A percentile compares a stretch with the other conserved stretches of the same genome.
Evolutionary conservation across 768 basidiomycete species (phyloP).

Genomic region (Dendrothele bispora): DNA sequence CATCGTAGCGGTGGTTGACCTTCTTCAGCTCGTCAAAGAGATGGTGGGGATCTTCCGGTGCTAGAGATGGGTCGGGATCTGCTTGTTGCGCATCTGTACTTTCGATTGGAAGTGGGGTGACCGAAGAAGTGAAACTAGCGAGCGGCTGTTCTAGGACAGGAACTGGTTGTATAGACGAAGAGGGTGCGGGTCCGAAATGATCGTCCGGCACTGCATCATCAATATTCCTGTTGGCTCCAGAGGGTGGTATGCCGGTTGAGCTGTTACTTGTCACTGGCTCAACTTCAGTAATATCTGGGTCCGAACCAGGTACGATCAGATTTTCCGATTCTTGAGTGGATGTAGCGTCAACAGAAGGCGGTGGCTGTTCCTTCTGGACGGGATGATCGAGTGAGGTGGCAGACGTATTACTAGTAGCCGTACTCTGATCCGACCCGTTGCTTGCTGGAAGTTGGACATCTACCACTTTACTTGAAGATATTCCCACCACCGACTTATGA

Average conservation of each 20-base stretch:
- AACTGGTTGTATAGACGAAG: not conserved
- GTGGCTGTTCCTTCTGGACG: not conserved
- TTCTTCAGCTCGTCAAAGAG: conserved; percentile 46
- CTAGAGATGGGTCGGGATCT: not conserved
- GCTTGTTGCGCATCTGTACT: not conserved
- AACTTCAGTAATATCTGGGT: no score
- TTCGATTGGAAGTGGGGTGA: not conserved
- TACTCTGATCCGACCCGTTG: no score
- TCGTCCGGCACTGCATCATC: not conserved
- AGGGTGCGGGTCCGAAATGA: not conserved
- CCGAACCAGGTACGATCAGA: not conserved
- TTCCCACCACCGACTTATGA: no score
- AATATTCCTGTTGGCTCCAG: not conserved
- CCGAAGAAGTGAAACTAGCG: not conserved
- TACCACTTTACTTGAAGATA: no score
- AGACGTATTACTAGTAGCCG: no score
- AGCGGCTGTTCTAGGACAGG: not conserved
- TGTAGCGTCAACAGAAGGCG: not conserved
- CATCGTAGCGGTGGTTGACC: conserved; percentile 56
- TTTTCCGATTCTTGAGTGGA: not conserved
- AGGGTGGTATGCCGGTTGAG: no score
- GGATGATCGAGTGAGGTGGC: no score
- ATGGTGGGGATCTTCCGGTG: conserved; percentile 20
- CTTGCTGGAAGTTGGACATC: no score
- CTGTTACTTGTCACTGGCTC: no score